Base-by-base conservation (phyloP, 306 rosid species). In the Trifolium pratense region DNA sequence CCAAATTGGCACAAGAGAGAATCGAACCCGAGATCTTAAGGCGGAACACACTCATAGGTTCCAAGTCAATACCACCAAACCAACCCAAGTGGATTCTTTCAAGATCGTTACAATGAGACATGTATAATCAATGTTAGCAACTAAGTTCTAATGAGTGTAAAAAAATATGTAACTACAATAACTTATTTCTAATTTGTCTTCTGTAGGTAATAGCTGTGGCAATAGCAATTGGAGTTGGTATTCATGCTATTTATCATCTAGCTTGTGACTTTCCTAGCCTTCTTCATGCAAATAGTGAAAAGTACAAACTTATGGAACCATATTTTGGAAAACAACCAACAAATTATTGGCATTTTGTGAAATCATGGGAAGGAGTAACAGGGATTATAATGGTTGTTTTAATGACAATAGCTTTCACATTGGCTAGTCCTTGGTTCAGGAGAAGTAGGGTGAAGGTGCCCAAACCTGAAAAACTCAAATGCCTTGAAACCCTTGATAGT, bases 211-310 rank as follows among this genome's bases (percentile, higher is more conserved):
- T 93, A 39, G 96, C 96, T 9, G 91, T 87, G 61, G 97, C 96
- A 76, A 86, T 93, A 70, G 89, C 88, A 61, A 72, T 89, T 68
- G 98, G 97, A 64, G 68, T 91, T 74, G 81, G 91, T 76, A 91
- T 93, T 63, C 98, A 93, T 66, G 97, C 21, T 0, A 97, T 97
- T 18, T 83, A 86, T 80, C 98, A 93, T 72, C 88, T 93, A 32
- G 94, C 96, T 7, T 93, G 98, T 68, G 98, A 93, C 81, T 93
- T 93, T 83, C 97, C 97, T n/a, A 75, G 79, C 73, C 90, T 93
- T 18, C 68, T 82, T 5, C 20, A n/a, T 48, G 55, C 55, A 48
- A 48, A 6, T 48, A 48, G 55, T 48, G 55, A 48, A 48, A 48
- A 48, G 20, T 48, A 48, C 10, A 48, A 48, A 21, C 55, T 48